Base-by-base conservation (phyloP, 2,329 filamentous ascomycete species). In the Delphinella strobiligena region DNA sequence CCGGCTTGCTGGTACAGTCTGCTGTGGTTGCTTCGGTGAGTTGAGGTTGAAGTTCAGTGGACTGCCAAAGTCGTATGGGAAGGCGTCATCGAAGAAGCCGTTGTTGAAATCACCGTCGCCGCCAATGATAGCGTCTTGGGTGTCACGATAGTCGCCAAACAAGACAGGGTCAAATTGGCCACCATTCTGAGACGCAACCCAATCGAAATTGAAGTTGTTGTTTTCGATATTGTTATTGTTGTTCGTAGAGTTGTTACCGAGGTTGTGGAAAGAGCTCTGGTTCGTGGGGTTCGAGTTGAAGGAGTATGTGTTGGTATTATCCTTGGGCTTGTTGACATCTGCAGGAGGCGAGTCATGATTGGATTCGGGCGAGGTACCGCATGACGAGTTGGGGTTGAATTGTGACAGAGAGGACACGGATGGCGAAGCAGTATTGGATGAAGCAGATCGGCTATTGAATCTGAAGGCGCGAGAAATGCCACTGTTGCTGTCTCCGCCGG, bases 131-230 rank as follows among this genome's bases (percentile, higher is more conserved):
- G 80, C 89, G 42, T 86, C 82, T 53, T 93, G 85, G 0, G 86
- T 79, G 54, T 98, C 91, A 38, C 91, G 80, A 61, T 95, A 96
- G 51, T 87, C 84, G 39, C 82, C 84, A 58, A 95, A 96, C 4
- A 96, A 69, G 40, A 91, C 78, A 0, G 91, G 89, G 46, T 96
- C 88, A 52, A 96, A 95, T 47, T 82, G 78, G 41, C 84, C 84
- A 42, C 80, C 80, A 51, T 87, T 89, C 56, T 93, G 83, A 51
- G 81, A 79, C 30, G 78, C 73, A 36, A 91, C 67, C 75, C 81
- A 88, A 56, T 84, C 80, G 51, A 86, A 69, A 49, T 74, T 74
- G 49, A 27, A 27, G 22, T 66, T 69, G 43, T 67, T 60, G 46
- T 71, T n/a, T n/a, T 74, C 74, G 49, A 27, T 7, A 12, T 66